Base-by-base conservation (phyloP, 257 asterid species). In the Lavandula angustifolia region DNA sequence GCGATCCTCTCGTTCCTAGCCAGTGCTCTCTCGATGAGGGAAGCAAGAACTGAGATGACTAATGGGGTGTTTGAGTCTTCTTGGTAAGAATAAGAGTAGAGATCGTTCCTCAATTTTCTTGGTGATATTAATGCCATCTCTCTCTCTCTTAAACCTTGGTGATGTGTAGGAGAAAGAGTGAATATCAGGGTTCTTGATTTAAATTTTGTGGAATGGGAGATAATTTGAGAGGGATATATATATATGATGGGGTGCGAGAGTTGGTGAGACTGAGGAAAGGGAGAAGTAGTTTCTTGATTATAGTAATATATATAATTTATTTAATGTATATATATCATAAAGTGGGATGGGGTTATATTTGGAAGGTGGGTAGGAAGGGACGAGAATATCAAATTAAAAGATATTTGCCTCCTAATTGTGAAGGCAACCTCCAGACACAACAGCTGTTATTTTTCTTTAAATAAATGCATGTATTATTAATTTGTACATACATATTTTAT, bases 1-100 rank as follows among this genome's bases (percentile, higher is more conserved):
- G 87, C 69, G 47, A 85, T 85, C 60, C 98, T 87, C 35, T 78
- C 70, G 27, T 89, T 92, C 64, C 99, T 79, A 0, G 91, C 81
- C 49, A 92, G 1, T 3, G 89, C 85, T 70, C 99, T 78, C 27
- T 89, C 99, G 2, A 92, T 89, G 1, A 92, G 76, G n/a, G 99
- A 92, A 13, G 99, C 91, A 47, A 92, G 85, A 56, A 92, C 99
- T 1, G 96, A 89, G n/a, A 92, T 85, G 42, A 89, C 99, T 27
- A 84, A 50, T 18, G 99, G 99, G 33, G 79, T 79, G 49, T 62
- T 78, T 6, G 92, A 74, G 55, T 79, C 77, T 57, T 85, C 60
- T 46, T 76, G 58, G 70, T 86, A 79, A 1, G 98, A 77, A 58
- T 76, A 79, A 3, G 85, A 87, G 62, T 92, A 82, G 3, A 92